Conservation (phyloP, 306 rosid genomes). For the Geum urbanum region DNA sequence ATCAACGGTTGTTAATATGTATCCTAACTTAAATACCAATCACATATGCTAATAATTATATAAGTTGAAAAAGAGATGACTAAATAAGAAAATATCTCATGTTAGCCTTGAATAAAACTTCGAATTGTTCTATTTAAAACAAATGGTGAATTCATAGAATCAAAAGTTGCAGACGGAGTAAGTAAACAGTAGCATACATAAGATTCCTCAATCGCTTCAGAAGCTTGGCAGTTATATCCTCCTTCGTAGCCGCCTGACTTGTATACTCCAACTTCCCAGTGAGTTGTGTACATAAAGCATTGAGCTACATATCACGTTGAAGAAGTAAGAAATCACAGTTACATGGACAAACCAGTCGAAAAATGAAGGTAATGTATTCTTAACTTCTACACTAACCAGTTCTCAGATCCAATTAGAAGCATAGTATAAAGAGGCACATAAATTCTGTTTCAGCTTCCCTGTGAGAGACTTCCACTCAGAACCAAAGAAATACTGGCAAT, state of each 20-base stretch:
- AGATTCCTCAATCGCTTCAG: slow-evolving; percentile 41
- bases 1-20: neutral
- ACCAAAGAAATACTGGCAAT: slow-evolving; percentile 33
- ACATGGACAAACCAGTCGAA: slow-evolving; percentile 6
- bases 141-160: neutral
- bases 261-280: slow-evolving; percentile 28
- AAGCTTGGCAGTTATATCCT: slow-evolving; percentile 28
- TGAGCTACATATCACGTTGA: slow-evolving; percentile 26
- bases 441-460: slow-evolving; percentile 32
- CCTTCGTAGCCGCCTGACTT: slow-evolving; percentile 36
- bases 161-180: neutral
- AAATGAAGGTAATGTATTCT: neutral
- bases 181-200: slow-evolving; percentile 24
- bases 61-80: neutral
- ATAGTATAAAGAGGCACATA: slow-evolving; percentile 32
- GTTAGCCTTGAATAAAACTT: neutral
- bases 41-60: neutral
- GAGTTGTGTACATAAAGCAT: slow-evolving; percentile 40
- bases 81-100: neutral
- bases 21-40: neutral
- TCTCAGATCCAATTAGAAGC: slow-evolving; percentile 46
- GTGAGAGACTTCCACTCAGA: slow-evolving; percentile 36
- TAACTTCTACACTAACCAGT: slow-evolving; percentile 22
- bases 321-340: slow-evolving; percentile 1
- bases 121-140: neutral